Conservation (phyloP, 345 rosid genomes). For the Trapa bicornis region DNA sequence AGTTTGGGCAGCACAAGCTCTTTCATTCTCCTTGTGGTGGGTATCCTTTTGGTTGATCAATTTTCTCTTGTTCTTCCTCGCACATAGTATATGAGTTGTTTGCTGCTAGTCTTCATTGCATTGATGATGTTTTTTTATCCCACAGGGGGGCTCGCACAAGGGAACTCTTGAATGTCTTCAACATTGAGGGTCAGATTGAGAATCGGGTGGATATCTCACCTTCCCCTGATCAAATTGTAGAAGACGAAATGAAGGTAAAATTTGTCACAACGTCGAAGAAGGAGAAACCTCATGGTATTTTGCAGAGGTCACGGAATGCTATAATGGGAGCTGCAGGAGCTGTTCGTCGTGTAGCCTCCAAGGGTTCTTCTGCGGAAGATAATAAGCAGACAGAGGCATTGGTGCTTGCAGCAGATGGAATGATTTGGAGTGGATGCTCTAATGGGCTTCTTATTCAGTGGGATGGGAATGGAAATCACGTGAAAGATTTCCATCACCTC, state of each 20-base stretch:
- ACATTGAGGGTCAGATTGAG: slow-evolving; percentile 80
- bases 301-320: slow-evolving; percentile 97
- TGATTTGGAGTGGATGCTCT: slow-evolving; percentile 89
- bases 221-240: slow-evolving; percentile 46
- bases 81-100: neutral
- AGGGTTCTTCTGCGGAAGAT: slow-evolving; percentile 74
- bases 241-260: slow-evolving; percentile 78
- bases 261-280: slow-evolving; percentile 61
- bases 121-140: slow-evolving; percentile 2
- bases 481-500: slow-evolving; percentile 65
- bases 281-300: slow-evolving; percentile 81
- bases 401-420: slow-evolving; percentile 65
- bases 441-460: slow-evolving; percentile 80
- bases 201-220: slow-evolving; percentile 57
- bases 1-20: slow-evolving; percentile 82
- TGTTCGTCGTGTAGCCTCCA: slow-evolving; percentile 84
- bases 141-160: slow-evolving; percentile 93
- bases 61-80: neutral
- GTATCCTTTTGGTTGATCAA: slow-evolving; percentile 8
- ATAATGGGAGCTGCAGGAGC: slow-evolving; percentile 98
- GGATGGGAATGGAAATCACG: slow-evolving; percentile 78
- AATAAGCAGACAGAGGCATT: slow-evolving; percentile 78
- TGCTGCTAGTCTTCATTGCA: neutral
- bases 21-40: slow-evolving; percentile 77
- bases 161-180: slow-evolving; percentile 79